These are phyloP conservation scores for Dimocarpus longan DNA, from an alignment of 345 rosid species.

Conservation along the genomic window DNA sequence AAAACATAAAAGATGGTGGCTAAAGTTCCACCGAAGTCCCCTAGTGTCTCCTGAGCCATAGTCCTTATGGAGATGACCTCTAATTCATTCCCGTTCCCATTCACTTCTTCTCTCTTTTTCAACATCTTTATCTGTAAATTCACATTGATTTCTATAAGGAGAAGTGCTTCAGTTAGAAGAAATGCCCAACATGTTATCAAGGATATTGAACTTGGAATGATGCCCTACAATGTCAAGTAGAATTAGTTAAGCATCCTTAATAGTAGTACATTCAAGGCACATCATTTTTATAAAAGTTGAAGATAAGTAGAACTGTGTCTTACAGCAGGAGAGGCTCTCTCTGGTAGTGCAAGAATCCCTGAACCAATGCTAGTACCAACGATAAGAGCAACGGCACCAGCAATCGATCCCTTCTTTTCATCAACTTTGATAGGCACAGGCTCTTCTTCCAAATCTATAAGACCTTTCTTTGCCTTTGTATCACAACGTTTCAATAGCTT, in stretches of 20 bases:
- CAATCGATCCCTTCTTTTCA: constrained; percentile 51
- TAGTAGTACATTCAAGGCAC: too few relatives aligned
- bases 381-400: constrained; percentile 61
- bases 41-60: constrained; percentile 68
- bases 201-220: constrained; percentile 60
- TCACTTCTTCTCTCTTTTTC: constrained; percentile 20
- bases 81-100: constrained; percentile 30
- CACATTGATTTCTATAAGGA: constrained; percentile 61
- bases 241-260: background rate
- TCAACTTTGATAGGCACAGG: background rate
- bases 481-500: constrained; percentile 1
- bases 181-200: constrained; percentile 59
- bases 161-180: constrained; percentile 56
- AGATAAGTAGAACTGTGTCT: background rate
- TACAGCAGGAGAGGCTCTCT: constrained; percentile 67
- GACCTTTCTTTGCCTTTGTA: constrained; percentile 28
- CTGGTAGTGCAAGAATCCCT: constrained; percentile 64
- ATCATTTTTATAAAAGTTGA: too few relatives aligned
- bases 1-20: constrained; percentile 51
- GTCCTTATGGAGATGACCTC: constrained; percentile 61
- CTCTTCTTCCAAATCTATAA: constrained; percentile 7
- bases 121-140: constrained; percentile 34
- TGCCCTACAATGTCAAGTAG: constrained; percentile 40
- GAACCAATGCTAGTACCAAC: constrained; percentile 68
- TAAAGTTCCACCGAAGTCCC: constrained; percentile 57